Conservation (phyloP, 306 rosid genomes). For the Ochetophila trinervis region DNA sequence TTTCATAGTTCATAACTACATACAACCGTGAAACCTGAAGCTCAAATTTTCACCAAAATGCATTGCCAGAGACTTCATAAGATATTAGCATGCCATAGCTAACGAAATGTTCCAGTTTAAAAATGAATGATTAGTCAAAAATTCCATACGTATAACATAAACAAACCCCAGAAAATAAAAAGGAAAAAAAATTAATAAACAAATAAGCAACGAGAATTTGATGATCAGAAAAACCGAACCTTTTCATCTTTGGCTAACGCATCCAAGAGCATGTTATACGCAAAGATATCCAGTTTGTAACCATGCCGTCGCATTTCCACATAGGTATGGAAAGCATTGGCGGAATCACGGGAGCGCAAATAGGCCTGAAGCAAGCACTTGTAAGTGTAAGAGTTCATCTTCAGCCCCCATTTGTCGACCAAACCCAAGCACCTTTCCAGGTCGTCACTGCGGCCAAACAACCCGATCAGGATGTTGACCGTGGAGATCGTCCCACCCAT, state of each 20-base stretch:
- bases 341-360: slow-evolving; percentile 51
- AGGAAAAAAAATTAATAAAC: too few species aligned
- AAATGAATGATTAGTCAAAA: too few species aligned
- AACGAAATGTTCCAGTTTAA: too few species aligned
- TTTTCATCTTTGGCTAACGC: slow-evolving; percentile 66
- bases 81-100: too few species aligned
- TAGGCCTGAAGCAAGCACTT: slow-evolving; percentile 90
- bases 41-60: too few species aligned
- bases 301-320: slow-evolving; percentile 53
- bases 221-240: slow-evolving; percentile 33
- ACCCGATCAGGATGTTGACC: slow-evolving; percentile 63
- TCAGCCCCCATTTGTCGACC: slow-evolving; percentile 75
- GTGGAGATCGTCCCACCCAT: slow-evolving; percentile 73
- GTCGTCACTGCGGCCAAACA: slow-evolving; percentile 54
- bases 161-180: not conserved
- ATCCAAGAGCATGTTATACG: slow-evolving; percentile 80
- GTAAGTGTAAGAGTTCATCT: slow-evolving; percentile 66
- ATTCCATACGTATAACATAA: not conserved
- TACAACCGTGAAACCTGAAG: too few species aligned
- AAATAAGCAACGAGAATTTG: not conserved
- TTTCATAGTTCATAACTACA: too few species aligned
- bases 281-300: slow-evolving; percentile 61
- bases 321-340: slow-evolving; percentile 51
- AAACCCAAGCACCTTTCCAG: slow-evolving; percentile 47
- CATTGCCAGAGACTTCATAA: too few species aligned